Evolutionary conservation across 768 basidiomycete species (phyloP).

Genomic region (Amanita rubescens): DNA sequence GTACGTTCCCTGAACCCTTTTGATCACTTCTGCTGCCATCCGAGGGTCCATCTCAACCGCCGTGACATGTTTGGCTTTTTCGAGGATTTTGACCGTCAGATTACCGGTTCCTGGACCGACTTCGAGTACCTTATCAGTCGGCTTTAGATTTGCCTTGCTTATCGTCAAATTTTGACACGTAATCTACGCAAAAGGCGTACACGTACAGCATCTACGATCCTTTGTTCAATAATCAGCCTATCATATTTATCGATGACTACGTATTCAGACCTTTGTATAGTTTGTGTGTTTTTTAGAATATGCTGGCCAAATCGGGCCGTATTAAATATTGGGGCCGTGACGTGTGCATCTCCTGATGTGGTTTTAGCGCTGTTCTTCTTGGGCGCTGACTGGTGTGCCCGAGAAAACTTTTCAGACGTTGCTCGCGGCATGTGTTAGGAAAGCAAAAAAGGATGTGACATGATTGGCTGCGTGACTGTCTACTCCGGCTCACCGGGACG

Average conservation of each 20-base stretch:
- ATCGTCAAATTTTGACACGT: background rate
- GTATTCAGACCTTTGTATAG: slow-evolving; percentile 75
- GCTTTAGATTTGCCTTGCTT: slow-evolving; percentile 76
- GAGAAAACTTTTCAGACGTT: slow-evolving; percentile 64
- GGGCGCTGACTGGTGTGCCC: slow-evolving; percentile 59
- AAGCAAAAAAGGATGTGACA: background rate
- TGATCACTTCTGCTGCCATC: slow-evolving; percentile 96
- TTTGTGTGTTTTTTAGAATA: slow-evolving; percentile 90
- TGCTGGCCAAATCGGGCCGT: slow-evolving; percentile 96
- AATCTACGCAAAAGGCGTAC: no score
- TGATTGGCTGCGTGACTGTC: background rate
- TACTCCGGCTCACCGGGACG: background rate
- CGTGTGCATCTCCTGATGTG: slow-evolving; percentile 28
- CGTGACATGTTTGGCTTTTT: slow-evolving; percentile 87
- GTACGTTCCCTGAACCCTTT: slow-evolving; percentile 96
- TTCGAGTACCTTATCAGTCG: slow-evolving; percentile 94
- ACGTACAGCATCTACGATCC: slow-evolving; percentile 7
- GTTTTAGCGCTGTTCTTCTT: slow-evolving; percentile 32
- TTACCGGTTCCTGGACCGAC: slow-evolving; percentile 98
- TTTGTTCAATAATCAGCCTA: background rate
- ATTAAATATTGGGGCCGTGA: slow-evolving; percentile 87
- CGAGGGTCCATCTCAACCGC: slow-evolving; percentile 98
- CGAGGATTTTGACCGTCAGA: slow-evolving; percentile 86
- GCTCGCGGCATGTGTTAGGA: slow-evolving; percentile 61
- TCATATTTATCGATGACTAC: slow-evolving; percentile 15